Conservation (phyloP, 176 grass and related monocot species). For the Triticum monococcum region DNA sequence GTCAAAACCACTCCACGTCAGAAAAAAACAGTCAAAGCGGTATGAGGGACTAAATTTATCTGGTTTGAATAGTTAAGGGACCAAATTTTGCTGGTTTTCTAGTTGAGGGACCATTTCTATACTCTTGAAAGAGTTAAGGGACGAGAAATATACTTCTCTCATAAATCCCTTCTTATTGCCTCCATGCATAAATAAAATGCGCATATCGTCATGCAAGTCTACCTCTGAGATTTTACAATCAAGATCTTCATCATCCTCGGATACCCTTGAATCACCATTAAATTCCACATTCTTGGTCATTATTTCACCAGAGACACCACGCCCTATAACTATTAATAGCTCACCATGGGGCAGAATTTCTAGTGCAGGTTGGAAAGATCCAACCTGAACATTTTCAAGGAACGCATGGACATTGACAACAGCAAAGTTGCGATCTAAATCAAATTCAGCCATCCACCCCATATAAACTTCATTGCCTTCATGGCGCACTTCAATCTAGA, state of each 20-base stretch:
- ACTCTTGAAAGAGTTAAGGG: too few species aligned
- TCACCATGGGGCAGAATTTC: neutral
- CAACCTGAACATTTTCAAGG: slow-evolving; percentile 20
- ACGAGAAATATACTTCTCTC: too few species aligned
- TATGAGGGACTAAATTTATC: too few species aligned
- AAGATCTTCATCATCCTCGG: neutral
- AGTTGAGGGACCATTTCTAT: too few species aligned
- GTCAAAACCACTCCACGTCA: too few species aligned
- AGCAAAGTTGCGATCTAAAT: slow-evolving; percentile 16
- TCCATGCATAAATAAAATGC: neutral
- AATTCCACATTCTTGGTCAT: neutral
- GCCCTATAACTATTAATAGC: neutral
- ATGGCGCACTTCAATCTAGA: slow-evolving; percentile 20
- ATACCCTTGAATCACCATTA: neutral
- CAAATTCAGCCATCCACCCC: neutral
- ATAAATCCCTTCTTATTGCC: neutral
- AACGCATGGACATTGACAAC: neutral
- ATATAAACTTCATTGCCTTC: slow-evolving; percentile 1
- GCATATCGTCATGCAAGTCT: neutral
- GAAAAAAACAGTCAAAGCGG: too few species aligned
- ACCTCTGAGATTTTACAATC: slow-evolving; percentile 8
- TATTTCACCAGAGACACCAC: slow-evolving; percentile 4
- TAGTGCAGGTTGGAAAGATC: neutral
- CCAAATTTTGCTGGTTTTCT: too few species aligned
- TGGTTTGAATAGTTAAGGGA: too few species aligned